Evolutionary conservation across 2,329 filamentous ascomycete genomes (phyloP).

Genomic region (Fusarium nodosum): DNA sequence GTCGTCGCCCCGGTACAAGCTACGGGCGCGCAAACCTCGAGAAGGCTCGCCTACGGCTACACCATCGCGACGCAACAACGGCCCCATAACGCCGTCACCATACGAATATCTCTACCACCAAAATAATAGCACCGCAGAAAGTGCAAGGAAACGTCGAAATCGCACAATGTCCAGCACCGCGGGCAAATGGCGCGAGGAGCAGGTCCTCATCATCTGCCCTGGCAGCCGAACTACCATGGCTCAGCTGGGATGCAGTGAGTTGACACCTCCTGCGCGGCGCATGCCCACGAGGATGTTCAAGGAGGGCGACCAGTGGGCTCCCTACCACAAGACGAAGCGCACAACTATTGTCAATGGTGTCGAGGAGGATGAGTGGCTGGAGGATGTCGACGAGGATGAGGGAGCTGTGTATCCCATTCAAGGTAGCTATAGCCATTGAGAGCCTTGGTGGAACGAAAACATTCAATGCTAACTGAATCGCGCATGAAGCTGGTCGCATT

Average conservation of each 20-base stretch:
- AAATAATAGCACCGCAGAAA: constrained; percentile 9
- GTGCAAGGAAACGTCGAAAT: constrained; percentile 15
- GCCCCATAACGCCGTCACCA: constrained; percentile 27
- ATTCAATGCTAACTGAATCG: constrained; percentile 38
- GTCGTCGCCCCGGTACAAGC: constrained; percentile 43
- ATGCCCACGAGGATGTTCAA: constrained; percentile 96
- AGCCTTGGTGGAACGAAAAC: too few relatives aligned
- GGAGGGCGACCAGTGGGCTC: constrained; percentile 81
- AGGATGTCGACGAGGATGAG: constrained; percentile 88
- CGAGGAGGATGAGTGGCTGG: constrained; percentile 80
- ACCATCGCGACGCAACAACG: constrained; percentile 41
- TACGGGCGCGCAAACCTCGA: constrained; percentile 47
- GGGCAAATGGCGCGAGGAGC: constrained; percentile 74
- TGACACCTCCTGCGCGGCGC: constrained; percentile 89
- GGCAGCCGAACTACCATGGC: constrained; percentile 92
- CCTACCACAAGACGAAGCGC: constrained; percentile 80
- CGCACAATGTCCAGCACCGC: constrained; percentile 67
- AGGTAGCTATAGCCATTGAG: constrained; percentile 57
- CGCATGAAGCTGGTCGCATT: constrained; percentile 76
- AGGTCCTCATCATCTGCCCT: constrained; percentile 79
- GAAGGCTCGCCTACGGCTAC: constrained; percentile 38
- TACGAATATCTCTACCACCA: constrained; percentile 17
- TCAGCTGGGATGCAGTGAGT: constrained; percentile 89
- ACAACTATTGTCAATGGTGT: constrained; percentile 65
- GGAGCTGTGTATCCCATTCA: constrained; percentile 90